These are phyloP conservation scores for Penicillium cosmopolitanum DNA, from an alignment of 495 filamentous ascomycete genomes.

Conservation along the genomic window DNA sequence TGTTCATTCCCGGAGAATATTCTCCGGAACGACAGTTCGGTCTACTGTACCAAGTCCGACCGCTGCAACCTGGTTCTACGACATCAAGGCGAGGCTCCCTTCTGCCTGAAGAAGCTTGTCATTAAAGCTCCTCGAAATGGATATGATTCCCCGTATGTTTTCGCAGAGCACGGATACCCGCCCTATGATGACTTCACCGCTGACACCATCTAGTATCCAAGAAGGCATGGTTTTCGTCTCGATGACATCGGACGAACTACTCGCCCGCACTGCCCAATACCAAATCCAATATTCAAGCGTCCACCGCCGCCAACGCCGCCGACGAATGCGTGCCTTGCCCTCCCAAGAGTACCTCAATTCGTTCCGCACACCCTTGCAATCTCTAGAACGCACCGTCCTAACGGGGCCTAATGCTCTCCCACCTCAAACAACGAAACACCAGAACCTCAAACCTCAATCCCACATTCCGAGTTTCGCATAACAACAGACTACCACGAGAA, in stretches of 20 bases:
- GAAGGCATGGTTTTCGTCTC: conserved; percentile 93
- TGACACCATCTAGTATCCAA: conserved; percentile 64
- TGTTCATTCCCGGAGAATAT: conserved; percentile 79
- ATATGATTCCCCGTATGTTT: conserved; percentile 80
- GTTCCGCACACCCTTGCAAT: conserved; percentile 41
- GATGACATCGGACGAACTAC: conserved; percentile 77
- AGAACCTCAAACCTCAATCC: conserved; percentile 23
- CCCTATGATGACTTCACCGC: background rate
- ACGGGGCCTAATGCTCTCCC: conserved; percentile 28
- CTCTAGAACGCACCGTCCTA: conserved; percentile 31
- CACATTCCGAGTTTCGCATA: conserved; percentile 48
- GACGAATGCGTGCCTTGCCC: conserved; percentile 33
- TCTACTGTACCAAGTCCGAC: conserved; percentile 85
- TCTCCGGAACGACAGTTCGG: conserved; percentile 75
- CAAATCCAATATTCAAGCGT: conserved; percentile 65
- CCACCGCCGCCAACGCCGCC: conserved; percentile 32
- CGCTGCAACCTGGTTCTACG: conserved; percentile 82
- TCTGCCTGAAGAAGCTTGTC: conserved; percentile 79
- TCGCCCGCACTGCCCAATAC: conserved; percentile 73
- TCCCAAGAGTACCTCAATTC: conserved; percentile 47
- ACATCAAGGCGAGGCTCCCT: conserved; percentile 77
- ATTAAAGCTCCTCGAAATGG: conserved; percentile 84
- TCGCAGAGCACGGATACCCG: background rate
- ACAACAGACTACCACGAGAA: conserved; percentile 55
- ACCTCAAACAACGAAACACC: conserved; percentile 27